Evolutionary conservation across 1,284 basidiomycete species (phyloP), one percentile per base, ranked within the genome.

Genomic region (Moesziomyces sp.): DNA sequence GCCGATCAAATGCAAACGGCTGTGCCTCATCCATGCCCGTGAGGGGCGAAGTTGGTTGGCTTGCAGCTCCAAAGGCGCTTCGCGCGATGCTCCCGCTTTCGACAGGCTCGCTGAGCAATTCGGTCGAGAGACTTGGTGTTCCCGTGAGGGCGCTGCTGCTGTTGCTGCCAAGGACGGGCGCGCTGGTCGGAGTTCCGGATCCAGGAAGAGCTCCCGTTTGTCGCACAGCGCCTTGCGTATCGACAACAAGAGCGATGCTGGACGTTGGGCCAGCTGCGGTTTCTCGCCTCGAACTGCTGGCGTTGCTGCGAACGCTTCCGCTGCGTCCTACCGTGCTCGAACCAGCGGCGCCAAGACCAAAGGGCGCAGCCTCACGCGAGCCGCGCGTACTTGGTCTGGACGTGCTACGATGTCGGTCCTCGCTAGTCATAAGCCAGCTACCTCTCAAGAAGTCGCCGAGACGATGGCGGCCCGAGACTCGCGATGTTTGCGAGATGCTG

Each of bases 401-500:
- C 1, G 53, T 47, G 50, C 66, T 69, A 46, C 58, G 51, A 28
- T 56, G 48, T 26, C 62, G 62, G 21, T 65, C 58, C 14, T 74
- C 66, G 23, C 61, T 58, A 5, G 40, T 42, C 49, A 66, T 58
- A 18, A 74, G 58, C 72, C 72, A 74, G 24, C 49, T 66, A 21
- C 72, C 66, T 6, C 72, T 52, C 18, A 74, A 50, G 35, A 74
- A 69, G 26, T 66, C 63, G 16, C 72, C 72, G 21, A 74, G 72
- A 30, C 72, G 72, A 52, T 74, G 72, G 14, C 72, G 72, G 9
- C 66, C 66, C 13, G 72, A 70, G 10, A 65, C 59, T 10, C 63
- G 66, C 14, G 66, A 74, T 5, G 73, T 55, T 43, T 71, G 73
- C 24, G 68, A 75, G 52, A 70, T 70, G 55, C 73, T 75, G 21